Conservation (phyloP, 2,329 filamentous ascomycete species). For the Xylariaceae sp. region DNA sequence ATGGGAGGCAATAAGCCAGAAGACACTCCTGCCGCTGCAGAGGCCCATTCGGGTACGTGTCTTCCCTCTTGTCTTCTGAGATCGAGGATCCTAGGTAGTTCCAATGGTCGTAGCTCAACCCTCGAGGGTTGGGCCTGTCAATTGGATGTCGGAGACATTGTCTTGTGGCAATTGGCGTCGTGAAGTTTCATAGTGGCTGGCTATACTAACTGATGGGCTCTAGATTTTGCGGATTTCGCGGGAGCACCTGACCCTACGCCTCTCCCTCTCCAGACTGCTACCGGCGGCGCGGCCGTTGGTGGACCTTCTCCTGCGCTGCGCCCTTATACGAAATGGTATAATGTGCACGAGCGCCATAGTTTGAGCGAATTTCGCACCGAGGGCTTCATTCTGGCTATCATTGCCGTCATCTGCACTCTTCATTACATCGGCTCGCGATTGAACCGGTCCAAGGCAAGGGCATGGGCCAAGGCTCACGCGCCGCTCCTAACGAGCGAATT, state of each 20-base stretch:
- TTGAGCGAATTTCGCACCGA: slow-evolving; percentile 82
- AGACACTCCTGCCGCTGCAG: slow-evolving; percentile 43
- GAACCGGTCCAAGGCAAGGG: slow-evolving; percentile 74
- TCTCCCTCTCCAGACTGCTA: slow-evolving; percentile 41
- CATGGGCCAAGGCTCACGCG: slow-evolving; percentile 73
- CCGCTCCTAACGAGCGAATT: slow-evolving; percentile 74
- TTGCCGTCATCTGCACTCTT: slow-evolving; percentile 67
- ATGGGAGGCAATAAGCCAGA: slow-evolving; percentile 62
- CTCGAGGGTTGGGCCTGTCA: not conserved
- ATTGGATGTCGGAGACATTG: not conserved
- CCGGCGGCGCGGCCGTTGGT: slow-evolving; percentile 42
- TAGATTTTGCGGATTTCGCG: slow-evolving; percentile 94
- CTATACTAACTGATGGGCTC: slow-evolving; percentile 33
- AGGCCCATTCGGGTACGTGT: slow-evolving; percentile 58
- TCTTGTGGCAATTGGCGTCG: not conserved
- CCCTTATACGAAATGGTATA: slow-evolving; percentile 94
- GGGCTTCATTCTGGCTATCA: slow-evolving; percentile 70
- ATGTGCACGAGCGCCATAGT: slow-evolving; percentile 84
- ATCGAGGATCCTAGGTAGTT: not conserved
- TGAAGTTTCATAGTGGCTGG: not conserved
- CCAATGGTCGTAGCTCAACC: no score
- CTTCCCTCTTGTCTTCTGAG: slow-evolving; percentile 5
- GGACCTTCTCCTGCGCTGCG: slow-evolving; percentile 44
- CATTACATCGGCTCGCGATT: slow-evolving; percentile 75
- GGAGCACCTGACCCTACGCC: slow-evolving; percentile 64